Base-by-base conservation (phyloP, 1,284 basidiomycete species). In the Ustilago trichophora region DNA sequence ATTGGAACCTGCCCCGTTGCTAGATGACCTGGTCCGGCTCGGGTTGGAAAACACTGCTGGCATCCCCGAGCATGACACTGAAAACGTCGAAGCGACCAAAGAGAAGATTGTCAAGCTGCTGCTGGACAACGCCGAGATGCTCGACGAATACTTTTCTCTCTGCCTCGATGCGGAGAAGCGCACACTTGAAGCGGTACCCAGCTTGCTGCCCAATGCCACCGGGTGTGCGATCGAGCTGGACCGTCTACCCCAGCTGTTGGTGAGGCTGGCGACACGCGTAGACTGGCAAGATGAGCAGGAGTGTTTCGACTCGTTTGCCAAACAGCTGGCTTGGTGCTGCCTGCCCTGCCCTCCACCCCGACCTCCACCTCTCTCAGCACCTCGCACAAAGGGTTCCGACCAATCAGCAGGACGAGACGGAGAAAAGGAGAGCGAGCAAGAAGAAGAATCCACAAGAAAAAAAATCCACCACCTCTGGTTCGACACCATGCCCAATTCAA, bases 111-210 rank as follows among this genome's bases (percentile, higher is more conserved):
- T 68, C 16, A 32, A 58, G 0, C 49, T 82, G 3, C 63, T 87
- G 9, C 46, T 82, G 9, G 78, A 82, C 16, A 86, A 87, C 13
- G 86, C 89, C 4, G 90, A 90, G 11, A 97, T 98, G 94, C 83
- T 98, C 1, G 84, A 88, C 9, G 95, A 98, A 74, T 98, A 98
- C 83, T 98, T 98, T 77, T 90, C 88, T 0, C 81, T 98, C 18
- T 43, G 50, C 18, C 19, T 80, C 21, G 82, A 84, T 32, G 85
- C 86, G 3, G 83, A 85, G 0, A 82, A 86, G 0, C 92, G 91
- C 0, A 81, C 84, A 11, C 83, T 98, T 5, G 86, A 89, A 62
- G 88, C 86, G 46, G 78, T 99, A 6, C 96, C 96, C 0, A 84
- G 92, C 36, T 83, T 98, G 3, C 84, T 98, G 29, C 87, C 87